phyloP scores from a whole-genome alignment of 768 basidiomycete species.

The Amanita polypyramis region DNA sequence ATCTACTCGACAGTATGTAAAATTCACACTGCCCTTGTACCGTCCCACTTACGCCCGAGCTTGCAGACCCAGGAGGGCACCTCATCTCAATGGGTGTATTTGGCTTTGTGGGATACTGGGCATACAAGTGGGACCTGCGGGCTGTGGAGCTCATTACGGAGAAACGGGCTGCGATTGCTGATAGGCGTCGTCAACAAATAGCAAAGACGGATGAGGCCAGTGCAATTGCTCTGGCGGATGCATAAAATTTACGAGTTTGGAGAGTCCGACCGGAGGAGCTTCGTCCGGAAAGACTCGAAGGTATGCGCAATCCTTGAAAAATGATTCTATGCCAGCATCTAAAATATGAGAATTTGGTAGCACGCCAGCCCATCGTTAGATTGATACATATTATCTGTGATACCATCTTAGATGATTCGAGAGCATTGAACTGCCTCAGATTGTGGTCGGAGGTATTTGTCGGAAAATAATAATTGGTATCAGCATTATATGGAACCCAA shows the following conservation, averaged over 20 bases:
- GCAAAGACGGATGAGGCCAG: slow-evolving; percentile 21
- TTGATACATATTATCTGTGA: neutral
- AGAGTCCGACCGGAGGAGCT: no score
- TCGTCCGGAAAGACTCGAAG: neutral
- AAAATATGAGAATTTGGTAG: neutral
- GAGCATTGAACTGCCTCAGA: neutral
- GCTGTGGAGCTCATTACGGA: slow-evolving; percentile 49
- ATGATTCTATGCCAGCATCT: neutral
- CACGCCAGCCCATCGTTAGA: neutral
- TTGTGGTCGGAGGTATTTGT: neutral
- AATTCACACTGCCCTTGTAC: neutral
- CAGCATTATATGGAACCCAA: no score
- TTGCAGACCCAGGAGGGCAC: slow-evolving; percentile 63
- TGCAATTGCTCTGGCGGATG: slow-evolving; percentile 9
- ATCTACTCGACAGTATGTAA: slow-evolving; percentile 69
- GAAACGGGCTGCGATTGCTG: slow-evolving; percentile 51
- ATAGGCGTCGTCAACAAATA: slow-evolving; percentile 32
- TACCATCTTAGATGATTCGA: neutral
- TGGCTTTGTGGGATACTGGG: slow-evolving; percentile 69
- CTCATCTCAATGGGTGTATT: slow-evolving; percentile 58
- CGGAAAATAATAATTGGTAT: no score
- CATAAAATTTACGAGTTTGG: no score
- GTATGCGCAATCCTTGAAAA: neutral
- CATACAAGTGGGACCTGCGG: slow-evolving; percentile 55
- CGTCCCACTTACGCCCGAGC: slow-evolving; percentile 1